phyloP scores from a whole-genome alignment of 805 yeast genomes.

The Metschnikowia corniflorae region DNA sequence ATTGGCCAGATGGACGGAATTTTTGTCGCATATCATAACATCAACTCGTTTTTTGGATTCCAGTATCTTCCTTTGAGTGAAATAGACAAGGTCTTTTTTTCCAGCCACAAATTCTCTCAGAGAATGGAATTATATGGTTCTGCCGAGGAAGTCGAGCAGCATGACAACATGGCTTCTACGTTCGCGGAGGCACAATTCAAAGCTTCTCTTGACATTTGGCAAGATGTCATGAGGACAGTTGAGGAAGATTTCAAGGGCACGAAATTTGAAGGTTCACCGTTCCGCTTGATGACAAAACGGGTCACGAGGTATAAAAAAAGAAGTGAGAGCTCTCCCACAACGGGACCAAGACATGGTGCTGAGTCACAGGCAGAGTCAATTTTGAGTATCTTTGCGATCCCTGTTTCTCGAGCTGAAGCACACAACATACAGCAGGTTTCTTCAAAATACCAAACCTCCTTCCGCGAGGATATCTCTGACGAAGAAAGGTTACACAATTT shows the following conservation, averaged over 20 bases:
- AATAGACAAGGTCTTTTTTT: constrained; percentile 51
- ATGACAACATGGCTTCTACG: constrained; percentile 11
- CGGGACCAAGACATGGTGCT: not conserved
- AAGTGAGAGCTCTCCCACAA: not conserved
- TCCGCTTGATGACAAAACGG: constrained; percentile 28
- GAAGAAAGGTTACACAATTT: constrained; percentile 25
- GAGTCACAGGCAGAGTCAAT: constrained; percentile 7
- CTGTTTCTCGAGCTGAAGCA: constrained; percentile 23
- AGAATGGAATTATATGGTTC: constrained; percentile 9
- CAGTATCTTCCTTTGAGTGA: constrained; percentile 76
- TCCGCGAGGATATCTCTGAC: constrained; percentile 23
- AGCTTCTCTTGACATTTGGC: constrained; percentile 22
- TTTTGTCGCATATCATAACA: constrained; percentile 86
- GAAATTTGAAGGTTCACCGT: constrained; percentile 19
- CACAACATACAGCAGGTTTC: constrained; percentile 25
- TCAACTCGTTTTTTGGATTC: constrained; percentile 78
- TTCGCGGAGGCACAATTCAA: constrained; percentile 20
- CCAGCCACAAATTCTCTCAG: constrained; percentile 7
- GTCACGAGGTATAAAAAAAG: not conserved
- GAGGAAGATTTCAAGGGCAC: constrained; percentile 24
- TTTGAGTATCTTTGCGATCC: constrained; percentile 30
- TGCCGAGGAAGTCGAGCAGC: constrained; percentile 9
- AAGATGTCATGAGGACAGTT: constrained; percentile 27
- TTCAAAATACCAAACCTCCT: constrained; percentile 28
- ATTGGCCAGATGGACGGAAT: constrained; percentile 98